Base-by-base conservation (phyloP, 495 filamentous ascomycete species). In the Podospora pseudocomata region DNA sequence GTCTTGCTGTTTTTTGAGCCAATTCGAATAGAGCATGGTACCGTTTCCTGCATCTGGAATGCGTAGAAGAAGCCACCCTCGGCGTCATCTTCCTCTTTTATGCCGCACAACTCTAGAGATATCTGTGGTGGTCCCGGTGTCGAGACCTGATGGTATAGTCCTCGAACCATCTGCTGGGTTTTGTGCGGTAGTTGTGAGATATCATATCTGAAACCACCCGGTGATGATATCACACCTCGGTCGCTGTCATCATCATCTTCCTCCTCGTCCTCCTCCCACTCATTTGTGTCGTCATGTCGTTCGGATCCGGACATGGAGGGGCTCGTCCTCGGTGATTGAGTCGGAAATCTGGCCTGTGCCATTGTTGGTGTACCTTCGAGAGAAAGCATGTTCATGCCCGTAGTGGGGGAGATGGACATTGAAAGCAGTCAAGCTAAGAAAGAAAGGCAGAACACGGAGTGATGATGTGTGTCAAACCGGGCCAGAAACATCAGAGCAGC, bases 11-110 rank as follows among this genome's bases (percentile, higher is more conserved):
- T 70, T 7, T 74, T 70, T 5, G 75, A 70, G 3, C 80, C 80
- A 20, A 80, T 80, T 49, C 80, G 77, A 34, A 84, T 73, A 2
- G 81, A 81, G 30, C 80, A 81, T 7, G 80, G 80, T 60, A 79
- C 78, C 2, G 78, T 74, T 64, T 84, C 82, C 20, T 81, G 79
- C 73, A 84, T 74, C 63, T 83, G 76, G 34, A 83, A 84, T 61
- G 82, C 76, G 54, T 82, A 84, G 68, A 78, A 78, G 26, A 79
- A 72, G 54, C 76, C 73, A 18, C 73, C 74, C 39, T 71, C 76
- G 57, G 78, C 67, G 3, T 54, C 1, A 39, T 77, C 69, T 20
- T 79, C 78, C 20, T 78, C 73, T 28, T 77, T 71, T 5, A 77
- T 67, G 5, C 80, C 77, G 63, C 81, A 84, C 34, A 78, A 73